Percentiles rank a stretch among this genome's conserved stretches.
phyloP scores from a whole-genome alignment of 139 green algal species.

The Medakamo hakoo region DNA sequence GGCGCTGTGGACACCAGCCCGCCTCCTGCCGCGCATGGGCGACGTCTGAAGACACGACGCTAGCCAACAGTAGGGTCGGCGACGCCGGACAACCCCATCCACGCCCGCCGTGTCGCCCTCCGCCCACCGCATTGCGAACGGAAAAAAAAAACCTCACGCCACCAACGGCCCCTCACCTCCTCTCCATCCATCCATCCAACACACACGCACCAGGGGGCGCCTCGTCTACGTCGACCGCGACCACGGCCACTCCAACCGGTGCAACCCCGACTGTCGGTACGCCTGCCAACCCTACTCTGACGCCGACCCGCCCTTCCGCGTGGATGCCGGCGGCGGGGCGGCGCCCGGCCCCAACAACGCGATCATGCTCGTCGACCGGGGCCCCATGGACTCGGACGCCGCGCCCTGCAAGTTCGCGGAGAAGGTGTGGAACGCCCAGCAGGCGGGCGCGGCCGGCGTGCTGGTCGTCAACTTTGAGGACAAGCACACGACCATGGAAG shows the following conservation, averaged over 20 bases:
- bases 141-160: too few relatives aligned
- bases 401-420: slow-evolving; percentile 67
- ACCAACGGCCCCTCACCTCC: too few relatives aligned
- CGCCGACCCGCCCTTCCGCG: slow-evolving; percentile 16
- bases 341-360: slow-evolving; percentile 9
- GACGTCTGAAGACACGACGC: slow-evolving; percentile 11
- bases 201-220: slow-evolving; percentile 16
- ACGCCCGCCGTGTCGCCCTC: too few relatives aligned
- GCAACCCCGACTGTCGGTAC: slow-evolving; percentile 19
- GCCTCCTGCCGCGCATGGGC: not conserved
- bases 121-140: too few relatives aligned
- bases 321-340: slow-evolving; percentile 12
- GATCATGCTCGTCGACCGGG: slow-evolving; percentile 43
- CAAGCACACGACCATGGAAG: slow-evolving; percentile 53
- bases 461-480: slow-evolving; percentile 57
- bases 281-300: slow-evolving; percentile 23
- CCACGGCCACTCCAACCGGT: slow-evolving; percentile 9
- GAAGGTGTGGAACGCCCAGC: slow-evolving; percentile 78
- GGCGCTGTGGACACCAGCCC: not conserved
- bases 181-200: not conserved
- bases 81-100: not conserved
- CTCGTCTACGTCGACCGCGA: slow-evolving; percentile 25
- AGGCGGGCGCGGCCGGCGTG: slow-evolving; percentile 58
- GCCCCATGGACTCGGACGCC: slow-evolving; percentile 3
- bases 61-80: not conserved